These are phyloP conservation scores for Salmacisia buchloeana DNA, from an alignment of 1,284 basidiomycete species.

Conservation along the genomic window DNA sequence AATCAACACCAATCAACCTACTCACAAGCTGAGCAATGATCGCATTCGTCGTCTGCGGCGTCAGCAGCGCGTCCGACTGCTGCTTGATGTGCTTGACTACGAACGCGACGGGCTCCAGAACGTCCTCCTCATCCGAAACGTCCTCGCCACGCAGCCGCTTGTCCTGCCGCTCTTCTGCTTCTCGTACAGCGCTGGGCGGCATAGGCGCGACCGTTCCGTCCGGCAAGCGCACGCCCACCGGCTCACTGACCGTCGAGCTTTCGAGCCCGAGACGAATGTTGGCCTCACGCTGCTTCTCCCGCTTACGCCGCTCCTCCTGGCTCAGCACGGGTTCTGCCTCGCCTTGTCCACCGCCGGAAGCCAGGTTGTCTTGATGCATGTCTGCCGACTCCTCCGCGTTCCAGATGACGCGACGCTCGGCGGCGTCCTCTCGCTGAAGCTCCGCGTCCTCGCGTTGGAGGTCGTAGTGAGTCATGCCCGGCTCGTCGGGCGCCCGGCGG, in stretches of 20 bases:
- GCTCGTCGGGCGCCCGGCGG: background rate
- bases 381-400: constrained; percentile 8
- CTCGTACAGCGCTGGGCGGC: background rate
- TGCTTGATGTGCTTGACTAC: background rate
- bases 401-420: constrained; percentile 10
- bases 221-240: constrained; percentile 5
- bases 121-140: constrained; percentile 4
- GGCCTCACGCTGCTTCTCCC: background rate
- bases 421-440: constrained; percentile 8
- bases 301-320: background rate
- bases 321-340: background rate
- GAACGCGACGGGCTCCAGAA: background rate
- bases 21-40: background rate
- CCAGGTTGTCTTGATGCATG: background rate
- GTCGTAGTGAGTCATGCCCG: background rate
- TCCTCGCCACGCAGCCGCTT: background rate
- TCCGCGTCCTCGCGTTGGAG: background rate
- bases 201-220: constrained; percentile 6
- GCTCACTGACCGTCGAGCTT: background rate
- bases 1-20: background rate
- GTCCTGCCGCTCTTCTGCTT: background rate
- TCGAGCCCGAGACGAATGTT: constrained; percentile 7
- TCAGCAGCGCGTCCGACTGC: background rate
- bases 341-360: background rate
- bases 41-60: background rate